These are phyloP conservation scores for Penicillium sp. DNA, from an alignment of 2,329 filamentous ascomycete species.

Conservation along the genomic window DNA sequence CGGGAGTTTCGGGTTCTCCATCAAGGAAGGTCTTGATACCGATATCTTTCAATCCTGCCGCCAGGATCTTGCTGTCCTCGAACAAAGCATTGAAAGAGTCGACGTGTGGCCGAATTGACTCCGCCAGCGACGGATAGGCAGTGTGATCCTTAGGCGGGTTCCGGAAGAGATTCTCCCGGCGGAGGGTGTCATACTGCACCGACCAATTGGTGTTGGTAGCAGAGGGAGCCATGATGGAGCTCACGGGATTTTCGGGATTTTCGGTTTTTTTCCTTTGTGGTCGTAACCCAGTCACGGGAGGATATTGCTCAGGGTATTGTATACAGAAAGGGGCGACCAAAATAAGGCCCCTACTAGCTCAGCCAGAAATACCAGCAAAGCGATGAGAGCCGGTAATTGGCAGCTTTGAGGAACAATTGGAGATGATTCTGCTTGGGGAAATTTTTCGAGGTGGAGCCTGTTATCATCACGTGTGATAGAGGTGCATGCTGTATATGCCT, in stretches of 20 bases:
- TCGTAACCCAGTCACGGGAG: not conserved
- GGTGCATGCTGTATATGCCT: constrained; percentile 22
- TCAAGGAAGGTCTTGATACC: constrained; percentile 86
- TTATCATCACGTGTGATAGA: constrained; percentile 41
- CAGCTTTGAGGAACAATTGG: constrained; percentile 23
- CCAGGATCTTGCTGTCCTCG: constrained; percentile 68
- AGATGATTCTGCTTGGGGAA: constrained; percentile 32
- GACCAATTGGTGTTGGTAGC: constrained; percentile 73
- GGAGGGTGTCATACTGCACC: constrained; percentile 79
- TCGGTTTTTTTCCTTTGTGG: not conserved
- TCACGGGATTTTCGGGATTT: constrained; percentile 3
- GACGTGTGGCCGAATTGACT: constrained; percentile 87
- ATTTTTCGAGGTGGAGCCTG: constrained; percentile 42
- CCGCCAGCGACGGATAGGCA: constrained; percentile 82
- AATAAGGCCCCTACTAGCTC: constrained; percentile 14
- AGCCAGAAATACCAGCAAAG: constrained; percentile 16
- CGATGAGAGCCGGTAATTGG: constrained; percentile 22
- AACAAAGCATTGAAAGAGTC: constrained; percentile 95
- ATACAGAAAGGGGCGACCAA: not conserved
- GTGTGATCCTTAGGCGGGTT: constrained; percentile 84
- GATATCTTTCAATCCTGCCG: constrained; percentile 81
- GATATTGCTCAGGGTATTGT: not conserved
- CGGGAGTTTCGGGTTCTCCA: constrained; percentile 57
- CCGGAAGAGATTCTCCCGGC: constrained; percentile 83
- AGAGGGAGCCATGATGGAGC: constrained; percentile 53